Conservation (phyloP, 2,329 filamentous ascomycete genomes). For the Chaetomium strumarium region DNA sequence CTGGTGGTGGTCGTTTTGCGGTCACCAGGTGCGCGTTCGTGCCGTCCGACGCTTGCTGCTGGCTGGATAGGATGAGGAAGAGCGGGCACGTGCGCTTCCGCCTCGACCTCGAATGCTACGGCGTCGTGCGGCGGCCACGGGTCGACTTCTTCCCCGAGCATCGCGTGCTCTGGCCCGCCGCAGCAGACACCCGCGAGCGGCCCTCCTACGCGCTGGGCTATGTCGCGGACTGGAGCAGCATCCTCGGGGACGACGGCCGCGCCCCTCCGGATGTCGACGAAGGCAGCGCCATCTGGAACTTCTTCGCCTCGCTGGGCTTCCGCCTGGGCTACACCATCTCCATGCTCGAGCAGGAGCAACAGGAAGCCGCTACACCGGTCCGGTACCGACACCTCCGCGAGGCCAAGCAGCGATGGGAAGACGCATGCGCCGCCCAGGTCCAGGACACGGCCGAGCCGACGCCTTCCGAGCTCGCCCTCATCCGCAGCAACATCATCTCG, state of each 20-base stretch:
- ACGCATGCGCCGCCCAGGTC: background rate
- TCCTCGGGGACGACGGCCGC: conserved; percentile 8
- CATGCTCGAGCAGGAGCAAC: conserved; percentile 14
- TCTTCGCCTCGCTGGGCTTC: conserved; percentile 26
- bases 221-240: conserved; percentile 12
- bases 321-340: conserved; percentile 27
- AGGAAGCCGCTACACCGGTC: background rate
- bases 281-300: conserved; percentile 19
- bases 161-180: conserved; percentile 23
- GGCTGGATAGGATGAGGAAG: conserved; percentile 26
- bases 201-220: background rate
- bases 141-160: conserved; percentile 30
- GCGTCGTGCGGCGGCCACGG: conserved; percentile 26
- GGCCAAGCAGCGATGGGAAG: conserved; percentile 22
- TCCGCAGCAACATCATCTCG: conserved; percentile 37
- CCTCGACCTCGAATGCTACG: conserved; percentile 22
- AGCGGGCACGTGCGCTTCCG: conserved; percentile 26
- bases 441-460: conserved; percentile 1
- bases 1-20: background rate
- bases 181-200: background rate
- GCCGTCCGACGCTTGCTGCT: conserved; percentile 28
- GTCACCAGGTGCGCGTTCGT: conserved; percentile 26
- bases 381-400: conserved; percentile 11
- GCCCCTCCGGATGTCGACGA: background rate
- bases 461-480: conserved; percentile 24